phyloP scores from a whole-genome alignment of 345 rosid genomes.

The Rhizophora mangle region DNA sequence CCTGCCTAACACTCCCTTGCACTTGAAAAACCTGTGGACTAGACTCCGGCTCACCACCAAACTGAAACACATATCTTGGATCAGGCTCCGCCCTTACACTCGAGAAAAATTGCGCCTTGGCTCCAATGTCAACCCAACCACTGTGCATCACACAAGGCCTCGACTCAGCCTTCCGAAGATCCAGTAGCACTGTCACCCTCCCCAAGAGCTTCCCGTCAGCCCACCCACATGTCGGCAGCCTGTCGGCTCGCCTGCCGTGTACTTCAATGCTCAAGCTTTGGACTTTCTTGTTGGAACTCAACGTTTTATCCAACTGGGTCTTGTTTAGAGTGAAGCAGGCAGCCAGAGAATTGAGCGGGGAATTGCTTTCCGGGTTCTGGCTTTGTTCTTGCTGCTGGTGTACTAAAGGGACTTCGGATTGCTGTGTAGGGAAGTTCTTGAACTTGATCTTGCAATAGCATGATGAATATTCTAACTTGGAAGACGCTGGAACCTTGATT shows the following conservation, averaged over 20 bases:
- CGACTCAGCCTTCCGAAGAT: conserved; percentile 55
- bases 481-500: conserved; percentile 41
- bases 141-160: conserved; percentile 54
- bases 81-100: conserved; percentile 71
- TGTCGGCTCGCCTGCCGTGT: conserved; percentile 24
- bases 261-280: conserved; percentile 43
- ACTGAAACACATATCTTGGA: conserved; percentile 85
- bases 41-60: conserved; percentile 88
- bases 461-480: conserved; percentile 34
- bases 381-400: conserved; percentile 20
- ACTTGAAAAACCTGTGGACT: conserved; percentile 96
- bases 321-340: conserved; percentile 66
- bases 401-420: conserved; percentile 35
- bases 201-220: conserved; percentile 59
- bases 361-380: conserved; percentile 13
- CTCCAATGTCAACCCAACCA: conserved; percentile 64
- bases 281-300: conserved; percentile 25
- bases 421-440: conserved; percentile 45
- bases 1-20: conserved; percentile 76
- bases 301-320: conserved; percentile 37
- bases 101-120: conserved; percentile 40
- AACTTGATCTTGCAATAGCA: conserved; percentile 68
- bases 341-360: conserved; percentile 41
- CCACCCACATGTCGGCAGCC: conserved; percentile 42
- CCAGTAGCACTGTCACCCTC: conserved; percentile 48